A percentile compares a stretch with the other conserved stretches of the same genome.
These are phyloP conservation scores for Dactylellina parvicollis DNA, from an alignment of 2,329 filamentous ascomycete species.

Conservation along the genomic window DNA sequence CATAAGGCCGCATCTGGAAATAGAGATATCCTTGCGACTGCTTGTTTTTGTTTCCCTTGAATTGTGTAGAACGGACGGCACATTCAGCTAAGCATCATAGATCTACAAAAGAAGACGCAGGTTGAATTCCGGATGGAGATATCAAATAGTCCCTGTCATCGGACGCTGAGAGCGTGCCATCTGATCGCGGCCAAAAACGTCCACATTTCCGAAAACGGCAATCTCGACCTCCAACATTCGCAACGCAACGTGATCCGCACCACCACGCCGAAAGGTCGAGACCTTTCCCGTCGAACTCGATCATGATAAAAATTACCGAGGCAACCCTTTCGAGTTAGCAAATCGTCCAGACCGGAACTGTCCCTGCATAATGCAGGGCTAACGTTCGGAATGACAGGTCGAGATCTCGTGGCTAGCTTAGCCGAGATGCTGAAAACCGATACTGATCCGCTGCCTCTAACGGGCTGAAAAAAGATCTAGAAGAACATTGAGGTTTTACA, in stretches of 20 bases:
- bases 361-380: slow-evolving; percentile 7
- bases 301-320: not conserved
- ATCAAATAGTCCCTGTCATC: not conserved
- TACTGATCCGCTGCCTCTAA: not conserved
- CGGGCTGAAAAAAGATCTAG: not conserved
- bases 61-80: too few relatives aligned
- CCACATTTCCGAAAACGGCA: slow-evolving; percentile 15
- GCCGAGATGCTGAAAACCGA: not conserved
- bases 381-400: not conserved
- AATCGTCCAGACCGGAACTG: not conserved
- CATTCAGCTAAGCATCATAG: too few relatives aligned
- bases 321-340: too few relatives aligned
- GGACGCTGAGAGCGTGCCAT: not conserved
- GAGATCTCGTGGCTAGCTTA: slow-evolving; percentile 1
- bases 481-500: not conserved
- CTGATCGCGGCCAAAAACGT: not conserved
- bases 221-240: slow-evolving; percentile 8
- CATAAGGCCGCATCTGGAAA: not conserved
- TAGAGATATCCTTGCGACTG: not conserved
- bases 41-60: too few relatives aligned
- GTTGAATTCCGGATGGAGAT: too few relatives aligned
- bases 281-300: not conserved
- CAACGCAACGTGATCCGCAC: slow-evolving; percentile 19
- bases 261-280: not conserved
- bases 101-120: too few relatives aligned